phyloP scores from a whole-genome alignment of 768 basidiomycete species.

The Tylopilus sp. region DNA sequence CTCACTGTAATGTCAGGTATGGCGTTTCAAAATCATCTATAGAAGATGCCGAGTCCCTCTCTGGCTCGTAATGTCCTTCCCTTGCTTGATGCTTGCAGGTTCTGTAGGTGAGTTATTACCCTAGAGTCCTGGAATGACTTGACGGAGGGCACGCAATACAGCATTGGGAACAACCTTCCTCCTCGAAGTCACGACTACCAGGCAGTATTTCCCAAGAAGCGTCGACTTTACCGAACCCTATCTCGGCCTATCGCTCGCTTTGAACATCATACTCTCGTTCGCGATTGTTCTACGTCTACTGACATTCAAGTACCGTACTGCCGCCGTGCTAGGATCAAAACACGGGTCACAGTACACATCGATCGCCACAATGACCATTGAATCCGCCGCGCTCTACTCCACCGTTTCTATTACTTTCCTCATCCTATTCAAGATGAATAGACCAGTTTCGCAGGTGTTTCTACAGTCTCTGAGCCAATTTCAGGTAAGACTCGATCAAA shows the following conservation, averaged over 20 bases:
- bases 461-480: too few relatives aligned
- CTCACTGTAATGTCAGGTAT: too few relatives aligned
- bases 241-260: too few relatives aligned
- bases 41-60: neutral
- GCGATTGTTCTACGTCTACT: constrained; percentile 28
- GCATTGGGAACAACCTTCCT: constrained; percentile 1
- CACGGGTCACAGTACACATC: too few relatives aligned
- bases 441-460: too few relatives aligned
- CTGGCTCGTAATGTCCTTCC: constrained; percentile 5
- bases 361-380: too few relatives aligned
- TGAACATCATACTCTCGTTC: constrained; percentile 33
- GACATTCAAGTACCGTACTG: constrained; percentile 7
- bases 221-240: constrained; percentile 18
- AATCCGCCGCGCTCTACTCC: too few relatives aligned
- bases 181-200: constrained; percentile 3
- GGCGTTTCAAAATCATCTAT: too few relatives aligned
- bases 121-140: neutral
- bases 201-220: neutral
- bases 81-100: constrained; percentile 4
- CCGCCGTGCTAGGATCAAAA: constrained; percentile 13
- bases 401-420: too few relatives aligned
- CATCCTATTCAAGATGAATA: too few relatives aligned
- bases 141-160: neutral
- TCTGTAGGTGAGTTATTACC: neutral
- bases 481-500: too few relatives aligned